Percentiles rank a stretch among this genome's conserved stretches.
Conservation (phyloP, 2,329 filamentous ascomycete genomes). For the Delphinella strobiligena region DNA sequence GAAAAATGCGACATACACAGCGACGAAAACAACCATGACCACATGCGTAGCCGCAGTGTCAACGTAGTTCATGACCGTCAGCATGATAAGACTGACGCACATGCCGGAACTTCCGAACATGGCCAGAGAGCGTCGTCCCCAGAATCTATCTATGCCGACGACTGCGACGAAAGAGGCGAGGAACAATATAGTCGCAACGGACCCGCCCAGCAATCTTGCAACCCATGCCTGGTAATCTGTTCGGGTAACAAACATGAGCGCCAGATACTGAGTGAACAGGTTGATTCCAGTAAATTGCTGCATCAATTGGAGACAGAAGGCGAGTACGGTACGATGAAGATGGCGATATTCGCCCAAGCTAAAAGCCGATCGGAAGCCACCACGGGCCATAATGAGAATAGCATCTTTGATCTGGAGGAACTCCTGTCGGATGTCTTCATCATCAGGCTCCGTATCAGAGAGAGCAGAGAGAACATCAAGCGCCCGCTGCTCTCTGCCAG, state of each 20-base stretch:
- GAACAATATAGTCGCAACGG: slow-evolving; percentile 36
- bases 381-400: slow-evolving; percentile 22
- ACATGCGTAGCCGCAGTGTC: slow-evolving; percentile 40
- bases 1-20: slow-evolving; percentile 52
- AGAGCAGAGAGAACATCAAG: slow-evolving; percentile 20
- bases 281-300: slow-evolving; percentile 29
- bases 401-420: slow-evolving; percentile 23
- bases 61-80: slow-evolving; percentile 26
- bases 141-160: slow-evolving; percentile 26
- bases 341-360: slow-evolving; percentile 29
- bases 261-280: slow-evolving; percentile 30
- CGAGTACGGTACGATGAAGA: slow-evolving; percentile 31
- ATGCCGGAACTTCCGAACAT: slow-evolving; percentile 30
- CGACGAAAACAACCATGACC: slow-evolving; percentile 58
- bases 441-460: slow-evolving; percentile 25
- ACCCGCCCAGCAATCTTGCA: slow-evolving; percentile 20
- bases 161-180: slow-evolving; percentile 38
- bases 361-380: slow-evolving; percentile 19
- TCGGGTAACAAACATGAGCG: slow-evolving; percentile 29
- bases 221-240: slow-evolving; percentile 15
- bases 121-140: slow-evolving; percentile 20
- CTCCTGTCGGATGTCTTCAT: slow-evolving; percentile 15
- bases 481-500: slow-evolving; percentile 22
- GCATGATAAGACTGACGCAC: slow-evolving; percentile 25
- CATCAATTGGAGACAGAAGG: slow-evolving; percentile 33